Conservation (phyloP, 495 filamentous ascomycete species). For the Neurospora sp. region DNA sequence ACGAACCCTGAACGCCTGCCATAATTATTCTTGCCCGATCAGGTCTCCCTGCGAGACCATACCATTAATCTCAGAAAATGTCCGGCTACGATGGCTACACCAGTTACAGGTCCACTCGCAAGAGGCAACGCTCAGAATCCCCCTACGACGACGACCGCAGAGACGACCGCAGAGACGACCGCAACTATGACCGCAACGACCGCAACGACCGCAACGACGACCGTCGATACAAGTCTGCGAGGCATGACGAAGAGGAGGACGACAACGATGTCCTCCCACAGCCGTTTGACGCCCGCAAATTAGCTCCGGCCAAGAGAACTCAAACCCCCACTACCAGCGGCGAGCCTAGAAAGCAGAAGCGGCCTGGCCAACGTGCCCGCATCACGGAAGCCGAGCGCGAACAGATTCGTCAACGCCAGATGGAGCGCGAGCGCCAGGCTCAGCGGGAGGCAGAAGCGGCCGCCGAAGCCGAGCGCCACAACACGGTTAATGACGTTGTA, state of each 20-base stretch:
- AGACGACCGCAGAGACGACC: background rate
- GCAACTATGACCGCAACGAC: slow-evolving; percentile 5
- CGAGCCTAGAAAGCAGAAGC: slow-evolving; percentile 64
- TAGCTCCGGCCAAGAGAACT: slow-evolving; percentile 43
- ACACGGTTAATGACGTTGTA: slow-evolving; percentile 73
- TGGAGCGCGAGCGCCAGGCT: slow-evolving; percentile 53
- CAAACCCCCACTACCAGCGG: slow-evolving; percentile 21
- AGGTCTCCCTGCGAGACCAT: background rate
- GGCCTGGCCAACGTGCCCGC: slow-evolving; percentile 73
- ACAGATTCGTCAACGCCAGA: slow-evolving; percentile 53
- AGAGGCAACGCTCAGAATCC: slow-evolving; percentile 2
- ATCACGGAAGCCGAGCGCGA: slow-evolving; percentile 61
- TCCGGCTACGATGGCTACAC: slow-evolving; percentile 13
- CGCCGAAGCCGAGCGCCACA: slow-evolving; percentile 23
- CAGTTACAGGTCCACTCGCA: slow-evolving; percentile 1
- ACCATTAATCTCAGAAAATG: slow-evolving; percentile 8
- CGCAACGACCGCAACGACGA: slow-evolving; percentile 1
- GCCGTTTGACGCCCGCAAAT: slow-evolving; percentile 45
- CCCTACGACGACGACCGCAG: background rate
- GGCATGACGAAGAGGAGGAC: slow-evolving; percentile 1
- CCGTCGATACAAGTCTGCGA: background rate
- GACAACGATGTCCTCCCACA: slow-evolving; percentile 37
- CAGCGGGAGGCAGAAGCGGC: slow-evolving; percentile 39
- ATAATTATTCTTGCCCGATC: background rate
- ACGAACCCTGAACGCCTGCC: background rate